Evolutionary conservation across 2,329 filamentous ascomycete species (phyloP).

Genomic region (Exophiala xenobiotica): DNA sequence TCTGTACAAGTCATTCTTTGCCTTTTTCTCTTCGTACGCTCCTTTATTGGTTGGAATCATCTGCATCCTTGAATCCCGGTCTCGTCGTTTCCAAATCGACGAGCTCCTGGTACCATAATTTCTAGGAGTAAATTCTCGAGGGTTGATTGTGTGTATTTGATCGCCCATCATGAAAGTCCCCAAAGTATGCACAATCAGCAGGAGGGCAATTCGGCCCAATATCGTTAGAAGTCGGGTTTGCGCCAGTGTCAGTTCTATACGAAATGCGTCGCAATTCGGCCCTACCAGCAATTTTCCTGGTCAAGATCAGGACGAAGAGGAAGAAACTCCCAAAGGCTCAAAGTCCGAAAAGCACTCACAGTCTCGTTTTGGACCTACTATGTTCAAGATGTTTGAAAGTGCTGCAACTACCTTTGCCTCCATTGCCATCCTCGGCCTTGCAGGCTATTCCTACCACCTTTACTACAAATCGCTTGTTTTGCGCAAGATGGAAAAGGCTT

Average conservation of each 20-base stretch:
- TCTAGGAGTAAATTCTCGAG: too few relatives aligned
- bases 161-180: too few relatives aligned
- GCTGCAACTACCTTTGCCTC: constrained; percentile 75
- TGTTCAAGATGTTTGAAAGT: constrained; percentile 68
- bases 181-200: too few relatives aligned
- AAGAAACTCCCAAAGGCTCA: constrained; percentile 1
- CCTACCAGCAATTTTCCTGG: constrained; percentile 22
- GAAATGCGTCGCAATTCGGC: constrained; percentile 24
- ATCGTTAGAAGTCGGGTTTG: neutral
- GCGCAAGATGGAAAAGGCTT: constrained; percentile 90
- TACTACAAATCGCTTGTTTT: constrained; percentile 88
- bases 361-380: constrained; percentile 32
- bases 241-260: neutral
- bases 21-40: too few relatives aligned
- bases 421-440: constrained; percentile 68
- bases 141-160: too few relatives aligned
- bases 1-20: too few relatives aligned
- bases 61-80: too few relatives aligned
- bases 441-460: constrained; percentile 75
- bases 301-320: constrained; percentile 20
- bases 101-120: too few relatives aligned
- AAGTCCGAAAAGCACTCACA: constrained; percentile 10
- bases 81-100: too few relatives aligned
- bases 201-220: neutral
- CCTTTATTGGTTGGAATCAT: too few relatives aligned